Evolutionary conservation across 495 filamentous ascomycete genomes (phyloP).

Genomic region (Xylaria sp.): DNA sequence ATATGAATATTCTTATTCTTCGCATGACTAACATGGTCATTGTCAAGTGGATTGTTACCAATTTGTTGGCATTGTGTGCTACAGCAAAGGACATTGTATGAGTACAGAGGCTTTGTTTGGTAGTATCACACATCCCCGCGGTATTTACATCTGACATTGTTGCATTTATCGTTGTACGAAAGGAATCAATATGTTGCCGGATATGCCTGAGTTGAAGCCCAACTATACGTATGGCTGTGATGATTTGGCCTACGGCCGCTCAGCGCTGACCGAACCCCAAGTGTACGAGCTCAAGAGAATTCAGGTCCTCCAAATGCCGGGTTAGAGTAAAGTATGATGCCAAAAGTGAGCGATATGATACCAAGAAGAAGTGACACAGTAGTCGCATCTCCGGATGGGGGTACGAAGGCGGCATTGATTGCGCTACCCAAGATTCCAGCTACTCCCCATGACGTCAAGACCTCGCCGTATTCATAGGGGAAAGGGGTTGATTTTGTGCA

Average conservation of each 20-base stretch:
- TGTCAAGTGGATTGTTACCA: background rate
- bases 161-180: background rate
- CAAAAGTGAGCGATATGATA: background rate
- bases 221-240: background rate
- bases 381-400: background rate
- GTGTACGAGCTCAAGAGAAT: background rate
- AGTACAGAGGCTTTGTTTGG: background rate
- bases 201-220: background rate
- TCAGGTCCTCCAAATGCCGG: background rate
- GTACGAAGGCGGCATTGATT: background rate
- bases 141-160: background rate
- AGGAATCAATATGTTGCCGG: background rate
- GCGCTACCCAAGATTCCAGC: background rate
- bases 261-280: background rate
- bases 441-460: conserved; percentile 4
- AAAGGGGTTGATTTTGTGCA: background rate
- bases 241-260: too few relatives aligned
- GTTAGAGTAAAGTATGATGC: background rate
- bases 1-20: background rate
- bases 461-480: conserved; percentile 7
- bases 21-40: background rate
- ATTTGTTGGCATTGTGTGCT: background rate
- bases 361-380: background rate
- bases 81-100: background rate
- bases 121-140: background rate